Conservation (phyloP, 495 filamentous ascomycete species). For the Parmelia sp. region DNA sequence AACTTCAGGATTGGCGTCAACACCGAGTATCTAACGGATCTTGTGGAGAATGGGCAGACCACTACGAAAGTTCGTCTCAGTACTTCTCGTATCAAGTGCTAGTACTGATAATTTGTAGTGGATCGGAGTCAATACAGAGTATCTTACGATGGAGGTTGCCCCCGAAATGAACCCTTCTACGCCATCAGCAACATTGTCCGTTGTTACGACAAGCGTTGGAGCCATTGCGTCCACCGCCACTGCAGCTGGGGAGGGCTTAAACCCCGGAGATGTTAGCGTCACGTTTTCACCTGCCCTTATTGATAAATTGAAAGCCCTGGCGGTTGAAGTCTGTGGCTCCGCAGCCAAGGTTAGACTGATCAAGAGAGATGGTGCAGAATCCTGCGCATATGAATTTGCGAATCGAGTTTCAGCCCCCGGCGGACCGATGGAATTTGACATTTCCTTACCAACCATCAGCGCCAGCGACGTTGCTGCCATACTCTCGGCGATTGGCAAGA, state of each 20-base stretch:
- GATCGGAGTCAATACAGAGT: constrained; percentile 2
- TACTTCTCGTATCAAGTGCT: not conserved
- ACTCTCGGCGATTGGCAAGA: not conserved
- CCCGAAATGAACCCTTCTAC: not conserved
- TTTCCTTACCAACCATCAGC: not conserved
- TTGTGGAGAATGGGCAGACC: not conserved
- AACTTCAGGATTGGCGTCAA: not conserved
- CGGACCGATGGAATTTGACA: not conserved
- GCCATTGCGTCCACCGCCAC: constrained; percentile 1
- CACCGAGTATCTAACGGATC: not conserved
- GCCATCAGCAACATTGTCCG: constrained; percentile 1
- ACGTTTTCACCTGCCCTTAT: not conserved
- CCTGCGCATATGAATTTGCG: not conserved
- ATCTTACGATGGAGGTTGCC: not conserved
- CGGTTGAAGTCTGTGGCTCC: not conserved
- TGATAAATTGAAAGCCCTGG: not conserved
- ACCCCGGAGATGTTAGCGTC: not conserved
- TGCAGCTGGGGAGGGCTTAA: not conserved
- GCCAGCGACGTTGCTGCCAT: constrained; percentile 1
- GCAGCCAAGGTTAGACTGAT: not conserved
- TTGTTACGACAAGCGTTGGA: not conserved
- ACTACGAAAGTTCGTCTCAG: not conserved
- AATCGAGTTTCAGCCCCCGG: not conserved
- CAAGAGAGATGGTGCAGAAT: not conserved
- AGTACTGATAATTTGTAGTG: not conserved